phyloP scores from a whole-genome alignment of 2,329 filamentous ascomycete species.

The Phoma sp. region DNA sequence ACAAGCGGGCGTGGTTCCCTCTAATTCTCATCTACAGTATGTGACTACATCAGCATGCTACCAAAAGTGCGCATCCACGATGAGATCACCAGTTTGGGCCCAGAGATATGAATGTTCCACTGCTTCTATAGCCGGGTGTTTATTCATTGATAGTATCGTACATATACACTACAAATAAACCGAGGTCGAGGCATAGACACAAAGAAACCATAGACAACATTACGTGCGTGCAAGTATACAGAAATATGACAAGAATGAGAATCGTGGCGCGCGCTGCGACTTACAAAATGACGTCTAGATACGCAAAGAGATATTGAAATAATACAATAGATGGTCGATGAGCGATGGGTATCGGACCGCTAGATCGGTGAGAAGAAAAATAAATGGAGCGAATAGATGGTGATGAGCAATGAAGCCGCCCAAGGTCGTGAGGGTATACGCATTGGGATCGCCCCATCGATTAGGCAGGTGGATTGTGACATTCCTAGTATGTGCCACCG shows the following conservation, averaged over 20 bases:
- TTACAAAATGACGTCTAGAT: background rate
- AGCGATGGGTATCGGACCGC: slow-evolving; percentile 1
- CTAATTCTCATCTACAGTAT: no score
- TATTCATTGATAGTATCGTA: background rate
- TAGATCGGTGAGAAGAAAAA: slow-evolving; percentile 2
- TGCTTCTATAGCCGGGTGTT: background rate
- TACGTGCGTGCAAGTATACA: background rate
- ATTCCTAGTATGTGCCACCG: slow-evolving; percentile 46
- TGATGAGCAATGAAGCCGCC: background rate
- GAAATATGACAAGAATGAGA: background rate
- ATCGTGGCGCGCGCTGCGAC: slow-evolving; percentile 19
- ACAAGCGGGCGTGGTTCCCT: no score
- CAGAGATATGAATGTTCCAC: slow-evolving; percentile 3
- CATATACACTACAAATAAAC: slow-evolving; percentile 2
- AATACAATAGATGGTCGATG: background rate
- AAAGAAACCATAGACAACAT: slow-evolving; percentile 1
- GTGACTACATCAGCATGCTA: no score
- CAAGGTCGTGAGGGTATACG: background rate
- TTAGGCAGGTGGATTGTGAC: background rate
- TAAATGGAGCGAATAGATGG: background rate
- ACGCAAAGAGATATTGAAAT: background rate
- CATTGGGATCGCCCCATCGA: background rate
- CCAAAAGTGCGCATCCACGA: no score
- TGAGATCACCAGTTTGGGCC: no score
- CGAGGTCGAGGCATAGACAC: background rate